Evolutionary conservation across 1,284 basidiomycete species (phyloP).

Genomic region (Paramarasmius palmivorus): DNA sequence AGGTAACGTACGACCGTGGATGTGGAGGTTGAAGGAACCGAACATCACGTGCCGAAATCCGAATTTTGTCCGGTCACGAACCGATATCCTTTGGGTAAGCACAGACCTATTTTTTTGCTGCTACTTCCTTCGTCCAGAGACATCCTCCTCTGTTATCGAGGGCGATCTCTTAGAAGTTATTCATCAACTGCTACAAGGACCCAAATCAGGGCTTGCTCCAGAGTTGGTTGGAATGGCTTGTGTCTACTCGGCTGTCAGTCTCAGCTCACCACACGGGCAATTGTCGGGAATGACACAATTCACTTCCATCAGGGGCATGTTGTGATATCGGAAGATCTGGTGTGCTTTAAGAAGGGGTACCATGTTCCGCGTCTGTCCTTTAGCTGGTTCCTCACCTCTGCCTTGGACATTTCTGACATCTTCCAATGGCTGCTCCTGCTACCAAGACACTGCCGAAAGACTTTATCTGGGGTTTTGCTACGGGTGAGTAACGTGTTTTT

Average conservation of each 20-base stretch:
- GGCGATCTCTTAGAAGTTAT: too few species aligned
- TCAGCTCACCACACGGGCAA: constrained; percentile 27
- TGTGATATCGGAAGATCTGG: constrained; percentile 38
- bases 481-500: constrained; percentile 56
- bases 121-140: too few species aligned
- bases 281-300: constrained; percentile 33
- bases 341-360: constrained; percentile 33
- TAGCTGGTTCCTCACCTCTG: neutral
- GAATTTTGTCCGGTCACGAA: neutral
- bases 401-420: neutral
- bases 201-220: too few species aligned
- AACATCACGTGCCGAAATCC: constrained; percentile 3
- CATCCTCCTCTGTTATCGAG: too few species aligned
- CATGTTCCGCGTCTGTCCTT: constrained; percentile 1
- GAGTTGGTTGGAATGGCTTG: too few species aligned
- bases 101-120: too few species aligned
- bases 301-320: constrained; percentile 36
- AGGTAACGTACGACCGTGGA: neutral
- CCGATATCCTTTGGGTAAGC: constrained; percentile 2
- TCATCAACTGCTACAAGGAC: too few species aligned
- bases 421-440: neutral
- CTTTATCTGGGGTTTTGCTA: constrained; percentile 75
- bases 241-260: neutral
- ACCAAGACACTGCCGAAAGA: constrained; percentile 42
- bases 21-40: neutral